These are phyloP conservation scores for Verticillium zaregamsianum DNA, from an alignment of 2,329 filamentous ascomycete genomes.

Conservation along the genomic window DNA sequence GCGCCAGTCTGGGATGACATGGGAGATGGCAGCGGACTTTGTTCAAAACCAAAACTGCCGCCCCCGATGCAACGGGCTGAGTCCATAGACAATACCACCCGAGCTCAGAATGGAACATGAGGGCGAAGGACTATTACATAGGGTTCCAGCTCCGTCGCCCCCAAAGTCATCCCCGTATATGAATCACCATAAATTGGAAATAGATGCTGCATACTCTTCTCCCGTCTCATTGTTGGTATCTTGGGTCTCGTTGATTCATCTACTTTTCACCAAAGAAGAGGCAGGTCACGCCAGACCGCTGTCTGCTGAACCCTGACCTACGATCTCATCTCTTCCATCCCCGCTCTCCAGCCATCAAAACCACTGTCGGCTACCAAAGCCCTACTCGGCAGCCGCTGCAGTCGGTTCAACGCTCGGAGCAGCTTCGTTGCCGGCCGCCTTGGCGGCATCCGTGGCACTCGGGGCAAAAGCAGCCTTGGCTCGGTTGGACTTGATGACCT, in stretches of 20 bases:
- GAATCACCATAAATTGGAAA: not conserved
- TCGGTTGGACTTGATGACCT: constrained; percentile 69
- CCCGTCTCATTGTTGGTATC: constrained; percentile 5
- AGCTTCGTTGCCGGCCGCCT: not conserved
- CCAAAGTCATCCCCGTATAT: not conserved
- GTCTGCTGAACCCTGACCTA: not conserved
- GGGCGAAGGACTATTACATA: too few species aligned
- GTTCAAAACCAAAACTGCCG: not conserved
- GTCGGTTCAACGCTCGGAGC: not conserved
- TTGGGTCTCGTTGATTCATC: not conserved
- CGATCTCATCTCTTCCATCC: not conserved
- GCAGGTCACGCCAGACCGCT: not conserved
- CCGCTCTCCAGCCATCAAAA: not conserved
- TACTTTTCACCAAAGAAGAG: not conserved
- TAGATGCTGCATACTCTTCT: not conserved
- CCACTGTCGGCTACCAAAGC: not conserved
- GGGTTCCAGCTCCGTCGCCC: not conserved
- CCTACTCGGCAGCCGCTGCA: not conserved
- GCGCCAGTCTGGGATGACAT: not conserved
- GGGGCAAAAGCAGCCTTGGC: constrained; percentile 52
- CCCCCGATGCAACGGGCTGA: not conserved
- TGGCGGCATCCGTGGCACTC: constrained; percentile 31
- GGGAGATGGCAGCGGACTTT: not conserved
- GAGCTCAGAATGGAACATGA: not conserved
- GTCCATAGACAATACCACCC: not conserved